Base-by-base conservation (phyloP, 768 basidiomycete species). In the Leccinum barrowsii region DNA sequence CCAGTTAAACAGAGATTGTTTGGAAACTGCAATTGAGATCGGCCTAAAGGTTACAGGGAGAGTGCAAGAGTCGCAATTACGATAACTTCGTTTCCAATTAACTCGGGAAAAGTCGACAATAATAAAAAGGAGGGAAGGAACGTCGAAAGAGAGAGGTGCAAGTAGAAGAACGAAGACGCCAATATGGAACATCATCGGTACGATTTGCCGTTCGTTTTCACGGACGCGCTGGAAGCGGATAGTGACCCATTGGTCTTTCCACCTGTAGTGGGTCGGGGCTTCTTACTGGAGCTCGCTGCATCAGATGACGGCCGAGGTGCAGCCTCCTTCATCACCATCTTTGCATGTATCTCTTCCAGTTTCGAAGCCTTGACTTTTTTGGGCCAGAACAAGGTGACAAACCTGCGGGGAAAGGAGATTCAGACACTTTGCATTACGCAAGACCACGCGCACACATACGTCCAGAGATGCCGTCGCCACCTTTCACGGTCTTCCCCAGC, bases 351-450 rank as follows among this genome's bases (percentile, higher is more conserved):
- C 69, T 94, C 93, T 73, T 95, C 91, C 40, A 98, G 77, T 74
- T 97, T 97, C 15, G 84, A 85, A 12, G 94, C 92, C 71, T 90
- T 94, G 63, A 98, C 94, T 74, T 95, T 92, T 79, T 96, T 92
- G 5, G 95, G 95, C 95, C 95, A 98, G 76, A 98, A 98, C 55
- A 94, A 80, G 3, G 93, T 94, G 49, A 97, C 94, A 63, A 98
- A 98, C 35, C 92, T 94, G 66, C 7, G n/a, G 42, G 0, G 17
- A 11, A 15, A 24, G 53, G 19, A 54, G 50, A 47, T n/a, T 69
- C 49, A 64, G 59, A 19, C 12, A 50, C 24, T 12, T 44, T 17
- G 55, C 24, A 67, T 58, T 32, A 54, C 30, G 44, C 12, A 15
- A 1, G 15, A 46, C 10, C 32, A 21, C 40, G 50, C 32, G 47